phyloP scores from a whole-genome alignment of 805 yeast genomes.

The Barnettozyma sp. region DNA sequence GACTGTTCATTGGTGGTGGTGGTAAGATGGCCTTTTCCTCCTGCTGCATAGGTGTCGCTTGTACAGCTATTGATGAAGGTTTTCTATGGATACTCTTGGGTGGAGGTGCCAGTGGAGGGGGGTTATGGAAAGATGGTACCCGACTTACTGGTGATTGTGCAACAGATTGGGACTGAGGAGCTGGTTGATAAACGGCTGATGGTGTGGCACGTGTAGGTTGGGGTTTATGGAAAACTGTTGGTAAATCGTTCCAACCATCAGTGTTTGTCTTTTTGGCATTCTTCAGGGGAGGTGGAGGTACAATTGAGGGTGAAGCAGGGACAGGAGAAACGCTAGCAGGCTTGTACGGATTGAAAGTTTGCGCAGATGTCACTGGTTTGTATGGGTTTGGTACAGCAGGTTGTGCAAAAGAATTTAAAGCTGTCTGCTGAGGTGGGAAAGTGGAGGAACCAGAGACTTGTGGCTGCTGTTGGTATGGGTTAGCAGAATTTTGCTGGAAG shows the following conservation, averaged over 20 bases:
- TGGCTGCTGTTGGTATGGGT: conserved; percentile 6
- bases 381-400: conserved; percentile 17
- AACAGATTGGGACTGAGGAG: conserved; percentile 21
- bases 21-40: conserved; percentile 18
- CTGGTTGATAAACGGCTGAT: conserved; percentile 26
- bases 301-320: conserved; percentile 22
- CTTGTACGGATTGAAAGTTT: conserved; percentile 21
- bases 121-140: conserved; percentile 21
- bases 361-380: conserved; percentile 17
- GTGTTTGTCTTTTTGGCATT: conserved; percentile 36
- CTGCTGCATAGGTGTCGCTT: conserved; percentile 9
- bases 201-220: conserved; percentile 37
- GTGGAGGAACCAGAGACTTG: conserved; percentile 14
- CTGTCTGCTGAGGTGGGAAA: conserved; percentile 1
- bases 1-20: conserved; percentile 23
- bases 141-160: conserved; percentile 18
- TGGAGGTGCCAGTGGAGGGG: conserved; percentile 29
- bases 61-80: too few species aligned
- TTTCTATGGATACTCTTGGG: conserved; percentile 29
- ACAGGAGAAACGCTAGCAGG: conserved; percentile 25
- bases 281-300: conserved; percentile 24
- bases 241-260: conserved; percentile 71
- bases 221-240: conserved; percentile 39
- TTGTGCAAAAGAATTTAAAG: neutral
- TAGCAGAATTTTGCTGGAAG: conserved; percentile 10